Evolutionary conservation across 116 monocot species (phyloP), one percentile per base, ranked within the genome.

Genomic region (Papilionanthe hybrid): DNA sequence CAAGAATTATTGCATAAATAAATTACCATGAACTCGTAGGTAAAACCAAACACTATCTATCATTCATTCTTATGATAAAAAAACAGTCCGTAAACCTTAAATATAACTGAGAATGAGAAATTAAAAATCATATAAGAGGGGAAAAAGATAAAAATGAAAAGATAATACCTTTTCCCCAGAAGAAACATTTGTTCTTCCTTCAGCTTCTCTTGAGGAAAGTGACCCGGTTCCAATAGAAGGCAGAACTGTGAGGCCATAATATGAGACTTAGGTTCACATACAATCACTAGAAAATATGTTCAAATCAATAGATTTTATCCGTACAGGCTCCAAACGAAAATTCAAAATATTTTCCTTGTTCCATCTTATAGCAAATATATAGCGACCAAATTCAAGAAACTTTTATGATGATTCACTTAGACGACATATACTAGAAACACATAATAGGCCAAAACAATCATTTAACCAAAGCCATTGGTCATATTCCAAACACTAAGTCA

Each of bases 141-240:
- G 2, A 43, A 73, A 4, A 4, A 15, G 53, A 53, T 15, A 53
- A 13, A 53, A 53, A 53, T 4, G 17, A 53, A 18, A 57, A 42
- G 7, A n/a, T 56, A 66, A 75, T 86, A 99, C 99, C 90, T 95
- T 99, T 43, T 95, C 95, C 41, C 85, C 87, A 84, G 92, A 55
- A 66, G 90, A 87, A 53, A 90, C 78, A 79, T 95, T 99, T 78
- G 92, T 83, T 86, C 93, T 85, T 78, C 99, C 99, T 87, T 95
- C 99, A 83, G 95, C 86, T 91, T 99, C 99, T 78, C 99, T 88
- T 30, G 92, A 87, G 82, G 99, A 90, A 75, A 99, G 88, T 68
- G 99, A 92, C 18, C 99, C 99, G 79, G 89, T 81, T 72, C 99
- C 99, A 86, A 85, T 75, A 58, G 95, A 95, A 28, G 99, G 99